Percentiles rank a stretch among this genome's conserved stretches.
phyloP scores from a whole-genome alignment of 2,329 filamentous ascomycete genomes.

The Fusarium sp. region DNA sequence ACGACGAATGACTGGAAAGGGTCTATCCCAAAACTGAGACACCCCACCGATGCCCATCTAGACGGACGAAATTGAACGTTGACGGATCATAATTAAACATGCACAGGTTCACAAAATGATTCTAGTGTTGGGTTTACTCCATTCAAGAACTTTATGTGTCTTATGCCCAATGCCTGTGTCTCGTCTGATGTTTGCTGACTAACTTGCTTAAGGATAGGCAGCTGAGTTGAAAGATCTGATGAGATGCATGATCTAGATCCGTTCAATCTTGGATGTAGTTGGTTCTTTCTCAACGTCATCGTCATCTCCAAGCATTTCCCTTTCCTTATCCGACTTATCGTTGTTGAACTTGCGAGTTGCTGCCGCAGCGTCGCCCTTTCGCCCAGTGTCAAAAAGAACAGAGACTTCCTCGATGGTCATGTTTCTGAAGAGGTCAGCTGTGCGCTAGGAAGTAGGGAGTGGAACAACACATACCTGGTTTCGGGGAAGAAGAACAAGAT shows the following conservation, averaged over 20 bases:
- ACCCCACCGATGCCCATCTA: too few relatives aligned
- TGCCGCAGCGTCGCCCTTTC: slow-evolving; percentile 25
- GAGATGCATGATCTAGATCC: slow-evolving; percentile 4
- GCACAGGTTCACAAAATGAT: too few relatives aligned
- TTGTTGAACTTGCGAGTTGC: slow-evolving; percentile 19
- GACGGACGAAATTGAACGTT: too few relatives aligned
- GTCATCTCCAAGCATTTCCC: slow-evolving; percentile 15
- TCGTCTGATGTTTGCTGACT: not conserved
- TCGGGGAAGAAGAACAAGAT: slow-evolving; percentile 44
- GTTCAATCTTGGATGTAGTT: slow-evolving; percentile 20
- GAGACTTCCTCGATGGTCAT: slow-evolving; percentile 40
- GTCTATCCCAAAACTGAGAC: too few relatives aligned
- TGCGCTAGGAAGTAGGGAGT: not conserved
- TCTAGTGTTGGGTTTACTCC: too few relatives aligned
- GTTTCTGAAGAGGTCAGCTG: slow-evolving; percentile 8
- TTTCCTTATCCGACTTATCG: slow-evolving; percentile 8
- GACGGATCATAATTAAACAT: too few relatives aligned
- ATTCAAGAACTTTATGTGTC: too few relatives aligned
- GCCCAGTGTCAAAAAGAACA: slow-evolving; percentile 35
- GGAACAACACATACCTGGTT: slow-evolving; percentile 28
- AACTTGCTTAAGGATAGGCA: not conserved
- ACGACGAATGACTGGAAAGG: too few relatives aligned
- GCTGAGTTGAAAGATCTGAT: not conserved
- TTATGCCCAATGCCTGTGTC: too few relatives aligned
- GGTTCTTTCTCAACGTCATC: slow-evolving; percentile 22